Conservation (phyloP, 176 grass and related monocot species). For the Areca catechu region DNA sequence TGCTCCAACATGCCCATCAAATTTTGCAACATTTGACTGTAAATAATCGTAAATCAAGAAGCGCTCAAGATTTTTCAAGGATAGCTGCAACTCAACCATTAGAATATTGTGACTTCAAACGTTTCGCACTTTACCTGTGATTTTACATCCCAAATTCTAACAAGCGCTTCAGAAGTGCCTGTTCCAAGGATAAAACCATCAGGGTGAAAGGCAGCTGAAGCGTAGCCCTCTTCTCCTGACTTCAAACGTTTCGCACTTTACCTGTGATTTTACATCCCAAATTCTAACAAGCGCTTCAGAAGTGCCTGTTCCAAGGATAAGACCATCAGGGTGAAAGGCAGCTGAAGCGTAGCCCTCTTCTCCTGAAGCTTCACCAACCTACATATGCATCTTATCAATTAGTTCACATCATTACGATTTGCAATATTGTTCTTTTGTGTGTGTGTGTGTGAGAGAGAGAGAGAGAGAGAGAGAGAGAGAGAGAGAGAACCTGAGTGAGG, state of each 20-base stretch:
- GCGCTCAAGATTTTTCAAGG: neutral
- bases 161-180: slow-evolving; percentile 69
- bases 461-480: neutral
- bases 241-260: too few relatives aligned
- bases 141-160: slow-evolving; percentile 99
- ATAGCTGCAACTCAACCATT: too few relatives aligned
- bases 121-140: slow-evolving; percentile 51
- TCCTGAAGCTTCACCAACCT: slow-evolving; percentile 68
- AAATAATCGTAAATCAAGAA: slow-evolving; percentile 21
- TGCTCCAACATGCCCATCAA: slow-evolving; percentile 79
- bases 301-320: slow-evolving; percentile 96
- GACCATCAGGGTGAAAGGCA: slow-evolving; percentile 91
- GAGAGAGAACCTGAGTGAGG: slow-evolving; percentile 60
- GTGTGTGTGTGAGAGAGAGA: too few relatives aligned
- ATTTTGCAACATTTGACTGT: slow-evolving; percentile 84
- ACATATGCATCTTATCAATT: neutral
- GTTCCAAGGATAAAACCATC: slow-evolving; percentile 98
- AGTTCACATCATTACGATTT: neutral
- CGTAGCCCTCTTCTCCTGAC: slow-evolving; percentile 73
- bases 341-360: slow-evolving; percentile 88
- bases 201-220: slow-evolving; percentile 84
- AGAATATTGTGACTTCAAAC: neutral
- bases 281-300: slow-evolving; percentile 80
- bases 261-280: slow-evolving; percentile 99
- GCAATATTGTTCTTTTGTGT: neutral